phyloP scores from a whole-genome alignment of 164 flowering plant genomes.

The Brasenia schreberi region DNA sequence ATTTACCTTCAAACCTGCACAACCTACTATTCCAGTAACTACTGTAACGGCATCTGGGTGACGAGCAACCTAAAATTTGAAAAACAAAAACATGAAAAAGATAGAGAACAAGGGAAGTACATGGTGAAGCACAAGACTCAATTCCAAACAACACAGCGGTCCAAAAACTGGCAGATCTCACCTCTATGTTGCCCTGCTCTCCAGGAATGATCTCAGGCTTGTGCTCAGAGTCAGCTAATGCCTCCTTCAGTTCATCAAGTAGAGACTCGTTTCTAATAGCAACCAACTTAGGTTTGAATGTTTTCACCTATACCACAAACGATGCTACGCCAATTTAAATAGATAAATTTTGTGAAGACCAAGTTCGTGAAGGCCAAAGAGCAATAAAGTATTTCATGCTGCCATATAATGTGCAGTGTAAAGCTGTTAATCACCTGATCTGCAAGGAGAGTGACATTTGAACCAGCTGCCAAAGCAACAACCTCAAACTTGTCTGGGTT shows the following conservation, averaged over 20 bases:
- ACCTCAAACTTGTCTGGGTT: conserved; percentile 86
- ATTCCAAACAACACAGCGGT: neutral
- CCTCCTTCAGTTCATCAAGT: conserved; percentile 70
- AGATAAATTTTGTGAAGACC: neutral
- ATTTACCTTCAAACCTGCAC: conserved; percentile 88
- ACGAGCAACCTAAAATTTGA: conserved; percentile 73
- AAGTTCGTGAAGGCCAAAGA: neutral
- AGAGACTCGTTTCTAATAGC: conserved; percentile 71
- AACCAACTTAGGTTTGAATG: conserved; percentile 75
- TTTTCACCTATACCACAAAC: conserved; percentile 44
- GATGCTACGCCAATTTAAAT: neutral
- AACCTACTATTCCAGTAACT: conserved; percentile 98
- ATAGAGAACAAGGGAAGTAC: neutral
- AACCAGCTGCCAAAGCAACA: conserved; percentile 97
- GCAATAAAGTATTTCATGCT: neutral
- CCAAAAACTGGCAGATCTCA: conserved; percentile 6
- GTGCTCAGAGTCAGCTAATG: conserved; percentile 64
- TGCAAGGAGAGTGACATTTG: conserved; percentile 93
- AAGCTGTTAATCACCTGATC: conserved; percentile 55
- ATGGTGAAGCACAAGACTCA: neutral
- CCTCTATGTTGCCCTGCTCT: conserved; percentile 88
- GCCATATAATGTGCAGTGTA: neutral
- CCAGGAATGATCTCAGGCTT: conserved; percentile 95
- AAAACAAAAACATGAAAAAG: neutral
- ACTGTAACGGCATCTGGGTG: conserved; percentile 93